These are phyloP conservation scores for Thielaviopsis musarum DNA, from an alignment of 2,329 filamentous ascomycete genomes.

Conservation along the genomic window DNA sequence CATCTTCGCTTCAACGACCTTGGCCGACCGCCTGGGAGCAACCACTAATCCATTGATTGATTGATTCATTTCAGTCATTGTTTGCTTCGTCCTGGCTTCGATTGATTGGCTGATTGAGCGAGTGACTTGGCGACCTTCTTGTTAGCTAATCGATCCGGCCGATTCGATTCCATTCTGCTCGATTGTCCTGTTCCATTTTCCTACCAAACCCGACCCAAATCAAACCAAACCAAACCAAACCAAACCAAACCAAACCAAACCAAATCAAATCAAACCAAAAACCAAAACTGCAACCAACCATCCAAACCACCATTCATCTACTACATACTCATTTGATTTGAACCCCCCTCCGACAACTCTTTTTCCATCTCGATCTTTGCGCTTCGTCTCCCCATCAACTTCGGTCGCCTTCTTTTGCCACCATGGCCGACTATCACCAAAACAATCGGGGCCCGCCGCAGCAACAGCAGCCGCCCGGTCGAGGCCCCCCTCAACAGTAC, in stretches of 20 bases:
- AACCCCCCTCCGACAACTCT: background rate
- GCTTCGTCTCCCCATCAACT: background rate
- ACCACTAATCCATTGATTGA: background rate
- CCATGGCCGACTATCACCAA: slow-evolving; percentile 43
- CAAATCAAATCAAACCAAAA: background rate
- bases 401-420: slow-evolving; percentile 12
- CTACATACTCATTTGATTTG: background rate
- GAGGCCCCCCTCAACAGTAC: slow-evolving; percentile 33
- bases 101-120: background rate
- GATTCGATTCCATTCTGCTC: background rate
- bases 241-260: background rate
- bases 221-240: background rate
- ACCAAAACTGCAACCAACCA: background rate
- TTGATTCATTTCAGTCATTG: background rate
- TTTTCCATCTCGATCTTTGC: background rate
- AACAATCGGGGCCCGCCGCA: slow-evolving; percentile 32
- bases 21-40: background rate
- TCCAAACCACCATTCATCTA: background rate
- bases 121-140: background rate
- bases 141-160: background rate
- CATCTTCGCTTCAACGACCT: background rate
- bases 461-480: slow-evolving; percentile 27
- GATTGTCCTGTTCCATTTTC: background rate
- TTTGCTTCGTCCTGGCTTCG: background rate
- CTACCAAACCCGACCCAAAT: background rate